Conservation (phyloP, 2,329 filamentous ascomycete species). For the Pseudocercospora eumusae region DNA sequence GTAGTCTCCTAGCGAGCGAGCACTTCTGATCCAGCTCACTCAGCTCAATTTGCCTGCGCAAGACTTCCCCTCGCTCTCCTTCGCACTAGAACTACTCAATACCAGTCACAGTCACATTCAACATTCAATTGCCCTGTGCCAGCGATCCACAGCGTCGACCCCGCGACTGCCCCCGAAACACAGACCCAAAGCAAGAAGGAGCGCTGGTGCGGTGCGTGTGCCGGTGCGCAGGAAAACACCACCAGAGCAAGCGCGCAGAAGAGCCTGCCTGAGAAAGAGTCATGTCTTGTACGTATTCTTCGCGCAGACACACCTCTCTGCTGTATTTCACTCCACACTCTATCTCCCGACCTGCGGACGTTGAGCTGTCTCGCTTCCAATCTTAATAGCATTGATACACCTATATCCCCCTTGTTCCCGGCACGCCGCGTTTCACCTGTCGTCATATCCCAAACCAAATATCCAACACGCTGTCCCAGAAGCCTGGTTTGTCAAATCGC, state of each 20-base stretch:
- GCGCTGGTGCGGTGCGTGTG: background rate
- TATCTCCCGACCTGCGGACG: background rate
- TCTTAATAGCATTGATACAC: slow-evolving; percentile 15
- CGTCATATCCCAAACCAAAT: slow-evolving; percentile 17
- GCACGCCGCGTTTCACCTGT: slow-evolving; percentile 20
- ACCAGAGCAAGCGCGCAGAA: slow-evolving; percentile 7
- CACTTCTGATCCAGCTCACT: background rate
- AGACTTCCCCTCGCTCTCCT: background rate
- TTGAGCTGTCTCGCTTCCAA: slow-evolving; percentile 7
- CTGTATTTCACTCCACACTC: background rate
- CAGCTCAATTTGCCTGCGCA: too few relatives aligned
- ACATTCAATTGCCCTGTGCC: background rate
- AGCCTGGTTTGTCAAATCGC: slow-evolving; percentile 9
- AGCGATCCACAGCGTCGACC: background rate
- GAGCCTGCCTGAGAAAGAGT: slow-evolving; percentile 9
- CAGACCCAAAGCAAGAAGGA: background rate
- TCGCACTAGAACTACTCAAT: background rate
- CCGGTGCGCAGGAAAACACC: background rate
- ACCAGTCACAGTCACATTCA: background rate
- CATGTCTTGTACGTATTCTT: slow-evolving; percentile 23
- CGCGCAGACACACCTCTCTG: background rate
- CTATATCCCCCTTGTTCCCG: slow-evolving; percentile 20
- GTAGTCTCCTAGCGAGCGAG: background rate
- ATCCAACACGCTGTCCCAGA: slow-evolving; percentile 18
- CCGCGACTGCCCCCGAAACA: background rate